Base-by-base conservation (phyloP, 768 basidiomycete genomes). In the Suillus americanus region DNA sequence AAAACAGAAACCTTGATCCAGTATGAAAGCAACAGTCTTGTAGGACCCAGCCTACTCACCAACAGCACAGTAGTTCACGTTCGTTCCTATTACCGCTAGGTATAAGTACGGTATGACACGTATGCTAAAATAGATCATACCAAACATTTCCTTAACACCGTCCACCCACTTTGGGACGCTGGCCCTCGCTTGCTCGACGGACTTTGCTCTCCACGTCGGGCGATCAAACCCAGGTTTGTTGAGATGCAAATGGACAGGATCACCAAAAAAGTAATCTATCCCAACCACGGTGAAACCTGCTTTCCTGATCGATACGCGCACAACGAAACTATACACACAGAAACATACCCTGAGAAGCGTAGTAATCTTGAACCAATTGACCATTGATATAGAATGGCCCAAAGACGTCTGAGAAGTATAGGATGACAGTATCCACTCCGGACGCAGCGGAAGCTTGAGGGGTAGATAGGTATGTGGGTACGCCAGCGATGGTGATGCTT, bases 251-350 rank as follows among this genome's bases (percentile, higher is more conserved):
- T 81, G 68, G 1, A 89, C 68, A 13, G 82, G 78, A 61, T 88
- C 85, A 8, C 88, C 86, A 59, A 87, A 80, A 74, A 90, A 88
- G 72, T 87, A 89, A 65, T 89, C 89, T 48, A 84, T 73, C 2
- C 86, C 86, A 5, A 89, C 72, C 5, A 89, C 86, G 53, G 79
- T 74, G 69, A 83, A 89, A 1, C 88, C 88, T 89, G 57, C 28
- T 12, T 6, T 16, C n/a, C 14, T 40, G 9, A 35, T 48, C 46
- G 13, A 14, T 8, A 20, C 14, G 51, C 64, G 3, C 53, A 20
- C 33, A 40, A 20, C 18, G 38, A 16, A 28, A 2, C 50, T 28
- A 43, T 6, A 23, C 12, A 28, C n/a, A 4, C 33, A 13, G 41
- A 28, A 14, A 60, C 75, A 2, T 62, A 89, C 89, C 88, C 23